phyloP scores from a whole-genome alignment of 805 yeast species.

The Candida ficus region DNA sequence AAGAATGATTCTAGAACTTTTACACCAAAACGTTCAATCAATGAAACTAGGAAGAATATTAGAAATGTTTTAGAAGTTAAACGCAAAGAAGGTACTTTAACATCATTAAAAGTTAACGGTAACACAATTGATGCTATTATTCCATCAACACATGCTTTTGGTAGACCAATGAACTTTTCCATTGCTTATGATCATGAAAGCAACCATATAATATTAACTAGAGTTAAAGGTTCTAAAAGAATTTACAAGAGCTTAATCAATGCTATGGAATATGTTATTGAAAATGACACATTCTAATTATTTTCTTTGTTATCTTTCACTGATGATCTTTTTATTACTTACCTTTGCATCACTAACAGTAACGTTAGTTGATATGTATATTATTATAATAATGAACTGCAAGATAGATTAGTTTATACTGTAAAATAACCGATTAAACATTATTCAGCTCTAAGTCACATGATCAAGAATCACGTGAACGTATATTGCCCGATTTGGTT shows the following conservation, averaged over 20 bases:
- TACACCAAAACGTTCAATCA: slow-evolving; percentile 16
- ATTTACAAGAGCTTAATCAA: slow-evolving; percentile 39
- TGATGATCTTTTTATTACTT: too few relatives aligned
- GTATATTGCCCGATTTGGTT: slow-evolving; percentile 9
- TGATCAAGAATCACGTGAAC: slow-evolving; percentile 6
- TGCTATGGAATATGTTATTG: slow-evolving; percentile 40
- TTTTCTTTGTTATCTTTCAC: neutral
- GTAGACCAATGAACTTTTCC: slow-evolving; percentile 42
- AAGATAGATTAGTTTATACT: too few relatives aligned
- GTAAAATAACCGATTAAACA: too few relatives aligned
- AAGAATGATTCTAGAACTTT: slow-evolving; percentile 10
- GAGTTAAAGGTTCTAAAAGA: slow-evolving; percentile 41
- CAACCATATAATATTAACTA: slow-evolving; percentile 35
- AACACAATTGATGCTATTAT: slow-evolving; percentile 41
- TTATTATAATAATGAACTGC: neutral
- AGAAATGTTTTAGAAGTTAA: slow-evolving; percentile 40
- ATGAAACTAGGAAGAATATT: slow-evolving; percentile 20
- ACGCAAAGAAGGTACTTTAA: slow-evolving; percentile 45
- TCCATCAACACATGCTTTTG: slow-evolving; percentile 41
- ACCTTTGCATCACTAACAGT: too few relatives aligned
- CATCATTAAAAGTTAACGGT: slow-evolving; percentile 38
- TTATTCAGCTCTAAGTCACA: too few relatives aligned
- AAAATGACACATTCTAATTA: slow-evolving; percentile 25
- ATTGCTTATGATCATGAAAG: slow-evolving; percentile 36
- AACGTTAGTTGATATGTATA: neutral